Conservation (phyloP, 345 rosid species). For the Rhizophora mangle region DNA sequence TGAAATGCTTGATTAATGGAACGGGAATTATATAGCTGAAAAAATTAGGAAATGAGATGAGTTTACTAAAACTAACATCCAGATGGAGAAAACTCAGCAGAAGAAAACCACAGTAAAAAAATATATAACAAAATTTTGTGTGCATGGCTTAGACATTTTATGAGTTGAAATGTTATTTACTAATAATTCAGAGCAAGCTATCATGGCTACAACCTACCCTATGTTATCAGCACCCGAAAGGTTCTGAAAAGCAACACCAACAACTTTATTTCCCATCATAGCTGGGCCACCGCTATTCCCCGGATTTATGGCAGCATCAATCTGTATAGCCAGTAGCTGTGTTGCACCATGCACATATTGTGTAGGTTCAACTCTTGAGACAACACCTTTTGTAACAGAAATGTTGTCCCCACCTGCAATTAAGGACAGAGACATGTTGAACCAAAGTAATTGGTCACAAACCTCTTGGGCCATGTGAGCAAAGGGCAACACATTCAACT, state of each 20-base stretch:
- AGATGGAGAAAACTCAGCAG: background rate
- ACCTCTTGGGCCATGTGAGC: too few species aligned
- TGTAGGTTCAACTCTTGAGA: constrained; percentile 89
- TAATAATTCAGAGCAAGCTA: background rate
- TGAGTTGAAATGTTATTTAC: background rate
- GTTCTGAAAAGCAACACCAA: constrained; percentile 87
- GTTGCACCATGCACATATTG: constrained; percentile 85
- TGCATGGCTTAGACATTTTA: background rate
- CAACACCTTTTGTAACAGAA: constrained; percentile 93
- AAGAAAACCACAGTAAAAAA: background rate
- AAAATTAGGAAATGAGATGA: constrained; percentile 7
- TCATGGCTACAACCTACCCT: constrained; percentile 48
- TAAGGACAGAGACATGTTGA: constrained; percentile 3
- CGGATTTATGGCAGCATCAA: constrained; percentile 93
- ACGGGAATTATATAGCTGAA: constrained; percentile 87
- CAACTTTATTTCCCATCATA: constrained; percentile 83
- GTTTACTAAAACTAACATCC: constrained; percentile 10
- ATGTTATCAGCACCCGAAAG: constrained; percentile 91
- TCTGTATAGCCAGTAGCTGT: constrained; percentile 88
- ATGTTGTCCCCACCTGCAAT: constrained; percentile 84
- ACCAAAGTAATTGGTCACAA: background rate
- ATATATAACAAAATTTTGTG: background rate
- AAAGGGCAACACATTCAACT: background rate
- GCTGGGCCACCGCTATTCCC: constrained; percentile 94
- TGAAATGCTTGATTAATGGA: constrained; percentile 77